These are phyloP conservation scores for Melampsora americana DNA, from an alignment of 1,284 basidiomycete genomes.

Conservation along the genomic window DNA sequence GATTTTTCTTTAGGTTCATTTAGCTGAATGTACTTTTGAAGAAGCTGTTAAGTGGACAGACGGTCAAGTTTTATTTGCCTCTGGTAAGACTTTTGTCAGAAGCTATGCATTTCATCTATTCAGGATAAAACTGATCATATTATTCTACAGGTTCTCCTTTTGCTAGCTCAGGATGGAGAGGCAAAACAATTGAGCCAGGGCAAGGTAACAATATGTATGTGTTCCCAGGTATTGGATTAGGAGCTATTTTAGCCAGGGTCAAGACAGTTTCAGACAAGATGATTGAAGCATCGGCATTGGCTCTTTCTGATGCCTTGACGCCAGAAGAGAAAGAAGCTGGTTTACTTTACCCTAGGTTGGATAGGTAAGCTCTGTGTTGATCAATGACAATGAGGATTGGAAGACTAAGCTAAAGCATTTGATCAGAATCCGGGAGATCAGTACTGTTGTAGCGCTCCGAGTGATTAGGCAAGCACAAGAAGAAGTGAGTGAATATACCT, in stretches of 20 bases:
- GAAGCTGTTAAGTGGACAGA: slow-evolving; percentile 74
- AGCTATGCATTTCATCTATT: neutral
- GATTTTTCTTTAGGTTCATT: slow-evolving; percentile 26
- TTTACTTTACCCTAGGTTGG: slow-evolving; percentile 31
- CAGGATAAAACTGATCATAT: neutral
- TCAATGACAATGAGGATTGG: neutral
- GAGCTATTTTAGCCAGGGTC: slow-evolving; percentile 58
- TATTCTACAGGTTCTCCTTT: slow-evolving; percentile 70
- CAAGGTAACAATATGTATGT: slow-evolving; percentile 79
- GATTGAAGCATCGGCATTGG: slow-evolving; percentile 62
- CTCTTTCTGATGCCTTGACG: slow-evolving; percentile 73
- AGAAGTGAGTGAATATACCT: slow-evolving; percentile 16
- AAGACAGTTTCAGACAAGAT: slow-evolving; percentile 57
- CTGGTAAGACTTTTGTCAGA: slow-evolving; percentile 55
- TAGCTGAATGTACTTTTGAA: slow-evolving; percentile 68
- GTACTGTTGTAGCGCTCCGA: slow-evolving; percentile 35
- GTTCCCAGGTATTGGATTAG: slow-evolving; percentile 69
- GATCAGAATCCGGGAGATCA: slow-evolving; percentile 39
- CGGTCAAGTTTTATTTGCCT: slow-evolving; percentile 67
- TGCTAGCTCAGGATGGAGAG: slow-evolving; percentile 62
- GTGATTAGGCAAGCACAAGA: slow-evolving; percentile 38
- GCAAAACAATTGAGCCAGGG: slow-evolving; percentile 69
- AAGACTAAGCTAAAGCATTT: neutral
- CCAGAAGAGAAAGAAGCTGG: slow-evolving; percentile 60
- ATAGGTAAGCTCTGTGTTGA: slow-evolving; percentile 11